Evolutionary conservation across 2,329 filamentous ascomycete species (phyloP), one percentile per base, ranked within the genome.

Genomic region (Furcasterigmium sp.): DNA sequence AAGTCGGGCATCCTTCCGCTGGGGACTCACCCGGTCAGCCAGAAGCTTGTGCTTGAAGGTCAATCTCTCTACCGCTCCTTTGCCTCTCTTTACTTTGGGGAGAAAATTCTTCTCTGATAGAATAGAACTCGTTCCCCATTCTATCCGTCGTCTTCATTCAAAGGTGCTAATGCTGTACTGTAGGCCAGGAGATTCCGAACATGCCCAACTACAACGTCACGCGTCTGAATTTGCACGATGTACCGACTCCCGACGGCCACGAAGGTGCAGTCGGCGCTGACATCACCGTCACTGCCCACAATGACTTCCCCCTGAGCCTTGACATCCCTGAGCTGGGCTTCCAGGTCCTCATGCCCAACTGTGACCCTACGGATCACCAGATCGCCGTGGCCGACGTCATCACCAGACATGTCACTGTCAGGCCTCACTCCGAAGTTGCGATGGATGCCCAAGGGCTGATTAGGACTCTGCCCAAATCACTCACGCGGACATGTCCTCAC

Each of bases 191-290:
- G 54, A 76, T 95, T 52, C 91, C 91, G 44, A 65, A 75, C 39
- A 72, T 96, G 43, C 93, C 93, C 35, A 71, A 82, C 44, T 90
- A 95, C 68, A 85, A 90, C 56, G 86, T 98, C 56, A 83, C 84
- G 32, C 82, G 80, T 54, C 73, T 97, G 51, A 84, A 87, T 54
- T 82, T 97, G 54, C 76, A 82, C 53, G 91, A 98, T 61, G 73
- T 83, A 67, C 80, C 51, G 39, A 48, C 67, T 50, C 64, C 67
- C 50, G 64, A 59, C 46, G 54, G 57, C 64, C 69, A 73, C 36
- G 65, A 73, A 39, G 78, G 75, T 50, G 86, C 83, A 11, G 85
- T 98, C 70, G 84, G 80, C 37, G 90, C 87, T 35, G 87, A 95
- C 64, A 83, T 90, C 21, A 80, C 86, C 26, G 61, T 95, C 21